Base-by-base conservation (phyloP, 805 yeast species). In the Pichia manshurica region DNA sequence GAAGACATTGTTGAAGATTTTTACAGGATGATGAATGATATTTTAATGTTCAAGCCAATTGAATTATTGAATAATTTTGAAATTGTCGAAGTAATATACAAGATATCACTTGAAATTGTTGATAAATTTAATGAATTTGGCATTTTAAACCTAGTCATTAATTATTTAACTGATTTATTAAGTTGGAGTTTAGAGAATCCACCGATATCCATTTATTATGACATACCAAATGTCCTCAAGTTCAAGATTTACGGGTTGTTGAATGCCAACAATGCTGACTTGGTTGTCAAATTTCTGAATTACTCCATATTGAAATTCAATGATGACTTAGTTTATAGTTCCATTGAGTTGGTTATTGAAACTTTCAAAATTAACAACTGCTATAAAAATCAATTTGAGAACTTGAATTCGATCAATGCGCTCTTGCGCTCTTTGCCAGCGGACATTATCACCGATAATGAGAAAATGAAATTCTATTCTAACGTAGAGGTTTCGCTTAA, bases 161-260 rank as follows among this genome's bases (percentile, higher is more conserved):
- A 87, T 59, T 88, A 79, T 62, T 65, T 90, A 55, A 82, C 87
- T 54, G 99, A 93, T 62, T 71, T 88, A 32, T 66, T 86, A 20
- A 78, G 89, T 6, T 90, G 95, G 91, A 96, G 96, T 1, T 78
- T 83, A 54, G 82, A 76, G 23, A 70, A 77, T 9, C 89, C 96
- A 2, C 96, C 96, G 5, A 74, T 86, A 17, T 83, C 95, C 7
- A 74, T 83, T 36, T 73, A 77, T 46, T 73, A 72, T 23, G 77
- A 81, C 38, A 82, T 84, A 10, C 72, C 69, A n/a, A 71, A 70
- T 37, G 52, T 54, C 39, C 75, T 85, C 53, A 75, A 77, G 48
- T 59, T 64, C 21, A 72, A 73, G 39, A 70, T 83, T 20, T 51
- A 42, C 35, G 38, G 41, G 40, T 36, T 52, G 29, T 61, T 75